Percentiles rank a stretch among this genome's conserved stretches.
These are phyloP conservation scores for Solanum dulcamara DNA, from an alignment of 257 asterid genomes.

Conservation along the genomic window DNA sequence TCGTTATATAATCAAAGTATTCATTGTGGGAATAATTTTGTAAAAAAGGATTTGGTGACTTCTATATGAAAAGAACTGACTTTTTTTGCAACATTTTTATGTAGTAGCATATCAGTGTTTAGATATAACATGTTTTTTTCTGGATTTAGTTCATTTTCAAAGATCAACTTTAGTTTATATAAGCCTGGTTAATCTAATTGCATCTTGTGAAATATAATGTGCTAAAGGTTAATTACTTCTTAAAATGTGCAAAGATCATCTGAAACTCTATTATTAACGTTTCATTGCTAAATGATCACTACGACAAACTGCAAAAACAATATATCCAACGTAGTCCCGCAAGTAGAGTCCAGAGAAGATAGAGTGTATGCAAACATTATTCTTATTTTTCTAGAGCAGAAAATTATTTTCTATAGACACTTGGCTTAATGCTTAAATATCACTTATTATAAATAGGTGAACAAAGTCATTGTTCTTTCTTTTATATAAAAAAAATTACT, in stretches of 20 bases:
- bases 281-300: background rate
- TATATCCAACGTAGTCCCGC: background rate
- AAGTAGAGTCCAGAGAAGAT: rapidly evolving
- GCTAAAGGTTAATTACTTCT: background rate
- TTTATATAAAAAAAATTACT: background rate
- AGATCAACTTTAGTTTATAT: background rate
- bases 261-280: background rate
- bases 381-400: background rate
- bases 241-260: background rate
- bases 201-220: background rate
- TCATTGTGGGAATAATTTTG: background rate
- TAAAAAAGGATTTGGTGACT: background rate
- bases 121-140: background rate
- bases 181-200: background rate
- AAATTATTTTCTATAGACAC: background rate
- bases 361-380: rapidly evolving
- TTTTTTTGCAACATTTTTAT: background rate
- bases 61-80: background rate
- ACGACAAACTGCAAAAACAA: background rate
- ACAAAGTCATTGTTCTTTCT: background rate
- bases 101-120: background rate
- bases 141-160: background rate
- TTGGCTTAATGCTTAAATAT: background rate
- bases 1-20: background rate
- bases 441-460: background rate